These are phyloP conservation scores for Melampsora americana DNA, from an alignment of 1,284 basidiomycete genomes.

Conservation along the genomic window DNA sequence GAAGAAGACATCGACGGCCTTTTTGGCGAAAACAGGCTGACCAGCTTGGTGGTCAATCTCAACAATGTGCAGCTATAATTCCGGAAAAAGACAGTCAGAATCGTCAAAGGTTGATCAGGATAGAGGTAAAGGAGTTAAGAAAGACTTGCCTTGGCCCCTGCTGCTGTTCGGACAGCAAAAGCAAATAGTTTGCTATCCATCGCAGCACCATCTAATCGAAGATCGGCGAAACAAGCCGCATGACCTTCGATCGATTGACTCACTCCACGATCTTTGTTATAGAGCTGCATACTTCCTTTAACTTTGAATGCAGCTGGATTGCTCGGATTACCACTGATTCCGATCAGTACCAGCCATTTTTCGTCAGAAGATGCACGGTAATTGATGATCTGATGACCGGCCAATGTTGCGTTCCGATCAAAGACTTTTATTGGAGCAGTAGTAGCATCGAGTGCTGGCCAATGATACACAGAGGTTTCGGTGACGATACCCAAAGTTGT, in stretches of 20 bases:
- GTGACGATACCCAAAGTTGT: slow-evolving; percentile 92
- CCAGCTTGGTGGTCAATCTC: slow-evolving; percentile 95
- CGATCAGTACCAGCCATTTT: slow-evolving; percentile 95
- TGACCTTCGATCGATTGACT: slow-evolving; percentile 99
- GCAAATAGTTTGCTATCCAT: slow-evolving; percentile 86
- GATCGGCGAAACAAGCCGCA: slow-evolving; percentile 89
- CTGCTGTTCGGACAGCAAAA: slow-evolving; percentile 90
- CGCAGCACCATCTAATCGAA: slow-evolving; percentile 82
- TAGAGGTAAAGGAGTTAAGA: slow-evolving; percentile 27
- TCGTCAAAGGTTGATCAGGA: not conserved
- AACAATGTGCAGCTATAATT: slow-evolving; percentile 82
- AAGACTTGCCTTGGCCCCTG: slow-evolving; percentile 80
- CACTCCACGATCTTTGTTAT: slow-evolving; percentile 85
- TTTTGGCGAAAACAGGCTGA: slow-evolving; percentile 91
- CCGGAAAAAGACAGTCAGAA: not conserved
- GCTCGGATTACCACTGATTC: slow-evolving; percentile 88
- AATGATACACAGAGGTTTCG: slow-evolving; percentile 89
- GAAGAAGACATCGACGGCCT: slow-evolving; percentile 99
- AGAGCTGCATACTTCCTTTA: slow-evolving; percentile 94
- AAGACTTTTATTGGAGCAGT: slow-evolving; percentile 82
- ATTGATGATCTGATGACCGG: slow-evolving; percentile 96
- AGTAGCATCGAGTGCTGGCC: slow-evolving; percentile 63
- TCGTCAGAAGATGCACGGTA: slow-evolving; percentile 88
- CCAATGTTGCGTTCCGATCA: slow-evolving; percentile 91
- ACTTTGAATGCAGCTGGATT: slow-evolving; percentile 95